A percentile compares a stretch with the other conserved stretches of the same genome.
Evolutionary conservation across 768 basidiomycete genomes (phyloP).

Genomic region (Leccinum rimulosum): DNA sequence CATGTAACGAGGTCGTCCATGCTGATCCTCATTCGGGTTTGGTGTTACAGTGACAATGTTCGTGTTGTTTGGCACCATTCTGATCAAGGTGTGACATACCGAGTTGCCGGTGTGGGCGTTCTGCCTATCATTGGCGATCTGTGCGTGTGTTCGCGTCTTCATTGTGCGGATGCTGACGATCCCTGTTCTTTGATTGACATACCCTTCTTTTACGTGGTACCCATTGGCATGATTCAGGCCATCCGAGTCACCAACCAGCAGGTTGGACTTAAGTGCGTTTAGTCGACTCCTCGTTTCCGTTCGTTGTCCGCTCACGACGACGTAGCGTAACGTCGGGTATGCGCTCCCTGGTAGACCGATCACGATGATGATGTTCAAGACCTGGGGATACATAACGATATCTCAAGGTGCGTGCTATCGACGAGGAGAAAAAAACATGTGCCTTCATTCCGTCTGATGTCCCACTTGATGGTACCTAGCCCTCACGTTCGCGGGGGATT

Average conservation of each 20-base stretch:
- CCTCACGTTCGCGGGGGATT: slow-evolving; percentile 64
- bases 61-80: slow-evolving; percentile 50
- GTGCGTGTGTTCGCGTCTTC: slow-evolving; percentile 19
- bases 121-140: slow-evolving; percentile 31
- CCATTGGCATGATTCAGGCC: slow-evolving; percentile 73
- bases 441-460: background rate
- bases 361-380: slow-evolving; percentile 82
- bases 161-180: background rate
- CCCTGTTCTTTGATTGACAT: background rate
- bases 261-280: slow-evolving; percentile 48
- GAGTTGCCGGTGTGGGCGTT: slow-evolving; percentile 43
- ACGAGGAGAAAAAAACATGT: too few relatives aligned
- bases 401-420: slow-evolving; percentile 30
- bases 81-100: slow-evolving; percentile 62
- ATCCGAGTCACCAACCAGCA: slow-evolving; percentile 67
- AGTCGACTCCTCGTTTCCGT: background rate
- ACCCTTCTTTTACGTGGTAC: slow-evolving; percentile 66
- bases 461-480: slow-evolving; percentile 30
- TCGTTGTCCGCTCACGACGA: background rate
- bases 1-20: background rate
- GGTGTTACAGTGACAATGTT: slow-evolving; percentile 43
- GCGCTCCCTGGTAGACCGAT: slow-evolving; percentile 60
- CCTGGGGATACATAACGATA: slow-evolving; percentile 70
- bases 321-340: slow-evolving; percentile 53
- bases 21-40: background rate